Evolutionary conservation across 768 basidiomycete genomes (phyloP).

Genomic region (Suillus sp.): DNA sequence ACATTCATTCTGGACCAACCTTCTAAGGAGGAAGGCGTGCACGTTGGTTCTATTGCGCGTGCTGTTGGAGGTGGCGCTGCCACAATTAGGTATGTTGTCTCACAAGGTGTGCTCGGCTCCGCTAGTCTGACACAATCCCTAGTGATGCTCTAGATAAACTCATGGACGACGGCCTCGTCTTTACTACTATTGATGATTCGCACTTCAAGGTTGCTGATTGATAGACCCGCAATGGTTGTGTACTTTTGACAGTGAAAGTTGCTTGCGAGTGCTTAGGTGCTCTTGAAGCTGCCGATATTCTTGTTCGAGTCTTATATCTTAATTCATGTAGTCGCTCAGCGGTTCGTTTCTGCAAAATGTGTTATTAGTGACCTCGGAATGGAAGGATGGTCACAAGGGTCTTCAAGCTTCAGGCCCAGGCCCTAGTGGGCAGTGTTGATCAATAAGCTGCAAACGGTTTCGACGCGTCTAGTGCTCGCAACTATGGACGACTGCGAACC

Average conservation of each 20-base stretch:
- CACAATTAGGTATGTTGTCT: constrained; percentile 57
- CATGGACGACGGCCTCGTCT: constrained; percentile 80
- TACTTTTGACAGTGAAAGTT: constrained; percentile 13
- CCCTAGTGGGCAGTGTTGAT: background rate
- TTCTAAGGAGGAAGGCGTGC: constrained; percentile 62
- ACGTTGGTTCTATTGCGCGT: constrained; percentile 72
- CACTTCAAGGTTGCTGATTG: constrained; percentile 63
- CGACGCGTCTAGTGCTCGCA: background rate
- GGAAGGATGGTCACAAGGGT: constrained; percentile 1
- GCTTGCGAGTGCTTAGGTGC: constrained; percentile 6
- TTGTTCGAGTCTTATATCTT: background rate
- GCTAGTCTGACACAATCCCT: constrained; percentile 11
- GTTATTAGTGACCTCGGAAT: constrained; percentile 12
- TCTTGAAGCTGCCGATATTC: background rate
- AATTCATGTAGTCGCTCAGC: background rate
- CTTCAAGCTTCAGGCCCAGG: background rate
- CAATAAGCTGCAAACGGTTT: background rate
- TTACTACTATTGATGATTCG: constrained; percentile 80
- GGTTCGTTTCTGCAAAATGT: constrained; percentile 4
- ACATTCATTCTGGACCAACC: constrained; percentile 57
- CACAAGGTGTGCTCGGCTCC: background rate
- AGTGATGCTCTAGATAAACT: constrained; percentile 77
- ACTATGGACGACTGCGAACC: constrained; percentile 17
- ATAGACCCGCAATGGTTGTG: constrained; percentile 11
- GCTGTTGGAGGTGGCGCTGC: constrained; percentile 59